A percentile compares a stretch with the other conserved stretches of the same genome.
Conservation (phyloP, 805 yeast genomes). For the Metschnikowia aberdeeniae region DNA sequence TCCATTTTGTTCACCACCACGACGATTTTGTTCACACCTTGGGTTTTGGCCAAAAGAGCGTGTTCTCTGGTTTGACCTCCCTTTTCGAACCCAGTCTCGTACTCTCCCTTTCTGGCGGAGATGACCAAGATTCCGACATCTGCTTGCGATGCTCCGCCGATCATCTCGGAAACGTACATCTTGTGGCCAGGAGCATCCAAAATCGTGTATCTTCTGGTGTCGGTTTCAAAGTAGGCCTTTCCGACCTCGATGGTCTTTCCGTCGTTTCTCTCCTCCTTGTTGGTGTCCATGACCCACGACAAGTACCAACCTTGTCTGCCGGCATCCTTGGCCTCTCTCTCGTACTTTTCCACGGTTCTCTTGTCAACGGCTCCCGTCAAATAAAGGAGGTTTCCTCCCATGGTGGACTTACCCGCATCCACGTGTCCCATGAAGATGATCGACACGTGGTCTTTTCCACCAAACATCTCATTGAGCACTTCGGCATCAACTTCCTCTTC, state of each 20-base stretch:
- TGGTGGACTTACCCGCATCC: slow-evolving; percentile 98
- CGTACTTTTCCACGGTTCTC: slow-evolving; percentile 97
- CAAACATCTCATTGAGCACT: slow-evolving; percentile 87
- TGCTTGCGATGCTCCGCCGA: slow-evolving; percentile 99
- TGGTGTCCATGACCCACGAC: slow-evolving; percentile 99
- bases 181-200: slow-evolving; percentile 99
- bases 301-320: slow-evolving; percentile 99
- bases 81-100: slow-evolving; percentile 97
- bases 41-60: slow-evolving; percentile 94
- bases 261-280: slow-evolving; percentile 96
- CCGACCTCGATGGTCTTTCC: slow-evolving; percentile 99
- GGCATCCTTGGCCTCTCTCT: slow-evolving; percentile 97
- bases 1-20: slow-evolving; percentile 99
- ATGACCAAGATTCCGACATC: slow-evolving; percentile 97
- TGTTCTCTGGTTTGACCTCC: slow-evolving; percentile 99
- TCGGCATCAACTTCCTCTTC: slow-evolving; percentile 84
- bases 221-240: slow-evolving; percentile 95
- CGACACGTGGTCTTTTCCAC: slow-evolving; percentile 96
- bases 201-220: slow-evolving; percentile 94
- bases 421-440: slow-evolving; percentile 99
- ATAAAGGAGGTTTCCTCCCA: slow-evolving; percentile 96
- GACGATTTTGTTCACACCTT: slow-evolving; percentile 91
- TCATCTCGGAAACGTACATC: slow-evolving; percentile 98
- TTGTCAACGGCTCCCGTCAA: slow-evolving; percentile 97
- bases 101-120: slow-evolving; percentile 98